Evolutionary conservation across 2,329 filamentous ascomycete species (phyloP).

Genomic region (Fusarium anthophilum): DNA sequence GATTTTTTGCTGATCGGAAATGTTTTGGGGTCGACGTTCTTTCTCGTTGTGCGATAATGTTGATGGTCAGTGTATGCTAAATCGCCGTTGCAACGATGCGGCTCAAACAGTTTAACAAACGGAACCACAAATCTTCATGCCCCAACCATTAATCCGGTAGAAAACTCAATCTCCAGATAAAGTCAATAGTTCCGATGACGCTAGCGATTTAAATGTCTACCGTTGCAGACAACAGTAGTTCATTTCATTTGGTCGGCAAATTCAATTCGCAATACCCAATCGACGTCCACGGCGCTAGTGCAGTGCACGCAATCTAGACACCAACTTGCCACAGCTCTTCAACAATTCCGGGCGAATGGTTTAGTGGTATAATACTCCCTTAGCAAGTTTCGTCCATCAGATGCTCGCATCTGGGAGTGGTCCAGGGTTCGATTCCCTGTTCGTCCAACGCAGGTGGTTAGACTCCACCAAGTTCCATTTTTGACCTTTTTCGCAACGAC

Average conservation of each 20-base stretch:
- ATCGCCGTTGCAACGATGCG: background rate
- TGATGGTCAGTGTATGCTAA: fast-evolving
- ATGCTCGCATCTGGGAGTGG: conserved; percentile 5
- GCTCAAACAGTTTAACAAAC: fast-evolving
- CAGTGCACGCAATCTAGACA: fast-evolving
- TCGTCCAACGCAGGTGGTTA: conserved; percentile 3
- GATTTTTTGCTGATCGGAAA: fast-evolving
- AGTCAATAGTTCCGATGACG: background rate
- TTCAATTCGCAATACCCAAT: background rate
- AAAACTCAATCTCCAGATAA: fast-evolving
- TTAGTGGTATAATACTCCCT: conserved; percentile 19
- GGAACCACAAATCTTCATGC: fast-evolving
- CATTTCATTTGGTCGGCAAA: too few species aligned
- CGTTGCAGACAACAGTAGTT: fast-evolving
- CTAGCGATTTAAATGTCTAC: fast-evolving
- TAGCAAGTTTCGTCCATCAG: conserved; percentile 5
- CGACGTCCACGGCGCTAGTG: fast-evolving
- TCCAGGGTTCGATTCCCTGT: conserved; percentile 18
- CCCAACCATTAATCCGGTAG: fast-evolving
- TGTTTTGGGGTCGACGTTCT: fast-evolving
- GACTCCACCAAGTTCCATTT: background rate
- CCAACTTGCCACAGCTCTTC: fast-evolving
- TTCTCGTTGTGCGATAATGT: fast-evolving
- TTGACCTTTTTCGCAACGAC: background rate
- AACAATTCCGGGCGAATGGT: conserved; percentile 9